Conservation (phyloP, 192 early-diverging fungal species). For the Pilaira anomala region DNA sequence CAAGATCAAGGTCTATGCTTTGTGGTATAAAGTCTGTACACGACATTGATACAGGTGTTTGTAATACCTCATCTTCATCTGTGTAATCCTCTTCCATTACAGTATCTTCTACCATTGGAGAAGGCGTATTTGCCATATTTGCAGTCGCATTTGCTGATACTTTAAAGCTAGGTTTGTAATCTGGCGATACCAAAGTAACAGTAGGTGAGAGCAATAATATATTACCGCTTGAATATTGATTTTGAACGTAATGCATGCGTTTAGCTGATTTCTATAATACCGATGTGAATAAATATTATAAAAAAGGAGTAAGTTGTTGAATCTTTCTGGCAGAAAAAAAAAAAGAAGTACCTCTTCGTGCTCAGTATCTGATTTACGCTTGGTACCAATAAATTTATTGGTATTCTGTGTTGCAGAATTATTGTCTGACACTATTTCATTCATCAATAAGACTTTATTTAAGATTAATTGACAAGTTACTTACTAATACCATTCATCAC, state of each 20-base stretch:
- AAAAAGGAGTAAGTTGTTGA: too few species aligned
- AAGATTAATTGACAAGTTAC: too few species aligned
- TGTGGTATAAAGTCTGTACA: background rate
- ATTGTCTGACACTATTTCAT: background rate
- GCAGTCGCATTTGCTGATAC: background rate
- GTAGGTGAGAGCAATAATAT: background rate
- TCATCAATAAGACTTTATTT: too few species aligned
- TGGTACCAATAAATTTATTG: background rate
- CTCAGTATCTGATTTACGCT: constrained; percentile 8
- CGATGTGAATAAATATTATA: too few species aligned
- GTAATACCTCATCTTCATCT: constrained; percentile 8
- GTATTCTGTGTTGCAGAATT: background rate
- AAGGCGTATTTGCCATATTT: background rate
- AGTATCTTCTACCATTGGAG: background rate
- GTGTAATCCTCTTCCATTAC: constrained; percentile 10
- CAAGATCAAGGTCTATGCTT: background rate
- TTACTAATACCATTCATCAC: too few species aligned
- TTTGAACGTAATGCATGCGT: too few species aligned
- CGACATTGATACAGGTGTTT: background rate
- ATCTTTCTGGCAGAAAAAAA: too few species aligned
- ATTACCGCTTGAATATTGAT: too few species aligned
- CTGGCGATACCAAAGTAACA: background rate
- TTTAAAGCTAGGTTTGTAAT: background rate
- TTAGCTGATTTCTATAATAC: too few species aligned
- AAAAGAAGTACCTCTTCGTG: constrained; percentile 1